Conservation (phyloP, 805 yeast genomes). For the Yarrowia keelungensis region DNA sequence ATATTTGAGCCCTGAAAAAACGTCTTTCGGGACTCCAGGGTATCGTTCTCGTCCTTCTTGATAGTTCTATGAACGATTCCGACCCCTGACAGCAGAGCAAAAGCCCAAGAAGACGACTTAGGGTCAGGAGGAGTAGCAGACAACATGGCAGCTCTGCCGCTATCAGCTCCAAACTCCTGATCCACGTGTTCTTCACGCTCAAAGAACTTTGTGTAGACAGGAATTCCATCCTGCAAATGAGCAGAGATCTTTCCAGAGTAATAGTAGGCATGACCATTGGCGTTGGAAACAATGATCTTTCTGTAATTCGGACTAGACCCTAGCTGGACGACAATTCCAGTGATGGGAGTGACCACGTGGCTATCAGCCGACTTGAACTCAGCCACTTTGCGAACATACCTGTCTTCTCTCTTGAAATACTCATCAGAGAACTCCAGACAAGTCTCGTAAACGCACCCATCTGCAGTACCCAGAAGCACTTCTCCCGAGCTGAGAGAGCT, state of each 20-base stretch:
- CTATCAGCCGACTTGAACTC: conserved; percentile 44
- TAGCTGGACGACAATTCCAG: conserved; percentile 43
- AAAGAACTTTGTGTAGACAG: conserved; percentile 47
- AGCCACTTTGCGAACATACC: conserved; percentile 55
- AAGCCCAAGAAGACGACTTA: conserved; percentile 42
- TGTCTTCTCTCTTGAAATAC: conserved; percentile 54
- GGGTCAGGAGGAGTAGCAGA: conserved; percentile 32
- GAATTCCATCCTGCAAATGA: conserved; percentile 45
- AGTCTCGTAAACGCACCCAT: conserved; percentile 59
- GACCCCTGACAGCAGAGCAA: conserved; percentile 58
- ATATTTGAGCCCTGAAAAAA: conserved; percentile 32
- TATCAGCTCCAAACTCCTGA: conserved; percentile 28
- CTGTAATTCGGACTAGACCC: conserved; percentile 34
- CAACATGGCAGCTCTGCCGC: conserved; percentile 4
- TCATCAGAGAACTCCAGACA: conserved; percentile 56
- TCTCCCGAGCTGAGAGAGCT: conserved; percentile 54
- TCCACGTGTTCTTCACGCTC: conserved; percentile 42
- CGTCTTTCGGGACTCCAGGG: conserved; percentile 20
- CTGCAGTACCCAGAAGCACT: conserved; percentile 57
- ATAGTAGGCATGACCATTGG: conserved; percentile 44
- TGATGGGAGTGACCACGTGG: conserved; percentile 43
- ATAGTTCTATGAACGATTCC: conserved; percentile 56
- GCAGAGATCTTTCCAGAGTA: conserved; percentile 45
- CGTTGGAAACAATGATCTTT: conserved; percentile 41
- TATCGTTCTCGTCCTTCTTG: conserved; percentile 28